Conservation (phyloP, 2,329 filamentous ascomycete species). For the Paramyrothecium sp. region DNA sequence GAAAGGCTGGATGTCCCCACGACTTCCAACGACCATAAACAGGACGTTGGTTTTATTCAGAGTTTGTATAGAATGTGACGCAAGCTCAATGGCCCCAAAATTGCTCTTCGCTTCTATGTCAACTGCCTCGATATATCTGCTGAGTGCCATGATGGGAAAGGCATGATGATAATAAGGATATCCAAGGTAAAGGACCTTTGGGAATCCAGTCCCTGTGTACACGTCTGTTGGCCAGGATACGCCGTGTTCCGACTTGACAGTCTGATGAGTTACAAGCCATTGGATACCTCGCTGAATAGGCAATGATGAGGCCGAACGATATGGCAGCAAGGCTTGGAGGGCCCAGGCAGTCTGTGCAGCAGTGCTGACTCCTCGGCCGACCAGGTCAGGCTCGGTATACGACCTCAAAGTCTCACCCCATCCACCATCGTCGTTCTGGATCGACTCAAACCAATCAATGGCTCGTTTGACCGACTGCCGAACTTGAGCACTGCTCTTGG, state of each 20-base stretch:
- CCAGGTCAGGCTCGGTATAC: conserved; percentile 1
- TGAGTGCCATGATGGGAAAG: conserved; percentile 8
- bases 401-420: conserved; percentile 6
- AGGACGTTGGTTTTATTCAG: background rate
- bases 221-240: conserved; percentile 1
- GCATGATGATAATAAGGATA: conserved; percentile 5
- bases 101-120: background rate
- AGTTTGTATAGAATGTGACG: background rate
- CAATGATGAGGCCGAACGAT: background rate
- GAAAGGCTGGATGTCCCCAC: background rate
- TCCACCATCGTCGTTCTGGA: conserved; percentile 6
- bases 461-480: background rate
- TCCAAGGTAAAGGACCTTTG: conserved; percentile 5
- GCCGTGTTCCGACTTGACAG: background rate
- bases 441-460: background rate
- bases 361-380: conserved; percentile 2
- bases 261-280: background rate
- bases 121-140: background rate
- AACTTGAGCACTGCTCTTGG: background rate
- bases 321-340: conserved; percentile 3
- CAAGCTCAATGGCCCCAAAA: background rate
- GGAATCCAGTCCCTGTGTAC: conserved; percentile 5
- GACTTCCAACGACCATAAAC: background rate
- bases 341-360: conserved; percentile 7
- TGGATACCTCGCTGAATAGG: background rate